Conservation (phyloP, 1,284 basidiomycete genomes). For the Leccinum laetum region DNA sequence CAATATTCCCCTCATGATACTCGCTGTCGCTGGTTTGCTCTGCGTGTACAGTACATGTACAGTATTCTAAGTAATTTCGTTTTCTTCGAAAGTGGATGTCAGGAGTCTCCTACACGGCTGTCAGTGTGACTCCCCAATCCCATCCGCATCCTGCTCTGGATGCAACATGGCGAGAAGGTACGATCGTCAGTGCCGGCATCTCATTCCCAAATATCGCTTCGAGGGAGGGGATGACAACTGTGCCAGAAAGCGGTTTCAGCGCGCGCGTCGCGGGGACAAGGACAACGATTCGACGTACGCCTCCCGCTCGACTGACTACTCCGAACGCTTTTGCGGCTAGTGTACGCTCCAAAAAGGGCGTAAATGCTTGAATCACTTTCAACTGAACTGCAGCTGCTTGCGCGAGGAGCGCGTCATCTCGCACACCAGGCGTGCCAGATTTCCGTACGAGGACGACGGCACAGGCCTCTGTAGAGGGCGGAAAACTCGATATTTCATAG, state of each 20-base stretch:
- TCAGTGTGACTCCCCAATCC: conserved; percentile 56
- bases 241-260: conserved; percentile 2
- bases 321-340: conserved; percentile 27
- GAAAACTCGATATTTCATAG: conserved; percentile 49
- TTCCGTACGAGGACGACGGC: conserved; percentile 46
- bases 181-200: conserved; percentile 46
- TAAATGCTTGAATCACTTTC: conserved; percentile 18
- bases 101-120: conserved; percentile 20
- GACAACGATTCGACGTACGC: conserved; percentile 16
- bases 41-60: conserved; percentile 7
- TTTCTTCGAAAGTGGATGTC: not conserved
- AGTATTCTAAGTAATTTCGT: not conserved
- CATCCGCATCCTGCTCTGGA: conserved; percentile 41
- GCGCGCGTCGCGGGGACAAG: not conserved
- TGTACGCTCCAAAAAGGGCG: conserved; percentile 22
- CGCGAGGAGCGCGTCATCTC: conserved; percentile 8
- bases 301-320: conserved; percentile 8
- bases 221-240: conserved; percentile 21
- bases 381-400: conserved; percentile 25
- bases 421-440: not conserved
- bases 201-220: conserved; percentile 18
- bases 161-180: conserved; percentile 57
- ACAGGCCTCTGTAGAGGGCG: conserved; percentile 38
- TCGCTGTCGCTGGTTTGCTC: conserved; percentile 4
- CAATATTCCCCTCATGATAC: conserved; percentile 1